phyloP scores from a whole-genome alignment of 2,329 filamentous ascomycete genomes.

The Rhexocercosporidium sp. region DNA sequence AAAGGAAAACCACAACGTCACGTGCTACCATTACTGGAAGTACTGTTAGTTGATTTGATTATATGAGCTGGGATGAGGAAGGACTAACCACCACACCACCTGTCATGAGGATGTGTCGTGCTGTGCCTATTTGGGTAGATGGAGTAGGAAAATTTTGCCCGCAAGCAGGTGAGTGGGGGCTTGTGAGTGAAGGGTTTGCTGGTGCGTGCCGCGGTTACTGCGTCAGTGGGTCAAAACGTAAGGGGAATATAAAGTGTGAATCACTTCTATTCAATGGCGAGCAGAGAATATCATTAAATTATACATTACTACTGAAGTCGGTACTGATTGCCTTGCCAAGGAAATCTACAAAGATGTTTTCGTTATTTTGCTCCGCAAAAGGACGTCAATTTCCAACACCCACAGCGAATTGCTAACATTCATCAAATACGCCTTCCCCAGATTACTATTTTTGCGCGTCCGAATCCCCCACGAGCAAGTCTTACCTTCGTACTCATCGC shows the following conservation, averaged over 20 bases:
- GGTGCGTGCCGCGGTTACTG: background rate
- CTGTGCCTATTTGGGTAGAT: background rate
- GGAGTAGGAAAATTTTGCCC: background rate
- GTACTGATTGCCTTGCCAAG: too few relatives aligned
- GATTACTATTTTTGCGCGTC: too few relatives aligned
- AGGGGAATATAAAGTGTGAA: background rate
- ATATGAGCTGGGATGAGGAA: background rate
- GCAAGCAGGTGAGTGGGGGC: background rate
- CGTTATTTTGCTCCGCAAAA: too few relatives aligned
- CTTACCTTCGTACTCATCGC: too few relatives aligned
- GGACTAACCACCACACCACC: slow-evolving; percentile 17
- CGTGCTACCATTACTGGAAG: slow-evolving; percentile 27
- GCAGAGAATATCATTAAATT: too few relatives aligned
- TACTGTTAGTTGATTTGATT: slow-evolving; percentile 8
- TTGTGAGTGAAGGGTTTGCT: background rate
- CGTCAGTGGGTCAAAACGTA: slow-evolving; percentile 4
- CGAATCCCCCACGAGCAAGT: too few relatives aligned
- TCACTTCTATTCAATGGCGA: background rate
- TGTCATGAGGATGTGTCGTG: background rate
- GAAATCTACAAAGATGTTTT: too few relatives aligned
- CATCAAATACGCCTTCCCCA: too few relatives aligned
- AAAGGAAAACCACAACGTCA: slow-evolving; percentile 27
- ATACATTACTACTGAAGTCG: too few relatives aligned
- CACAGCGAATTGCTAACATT: too few relatives aligned
- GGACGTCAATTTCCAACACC: too few relatives aligned